These are phyloP conservation scores for Elsinoe necatrix DNA, from an alignment of 2,329 filamentous ascomycete species.

Conservation along the genomic window DNA sequence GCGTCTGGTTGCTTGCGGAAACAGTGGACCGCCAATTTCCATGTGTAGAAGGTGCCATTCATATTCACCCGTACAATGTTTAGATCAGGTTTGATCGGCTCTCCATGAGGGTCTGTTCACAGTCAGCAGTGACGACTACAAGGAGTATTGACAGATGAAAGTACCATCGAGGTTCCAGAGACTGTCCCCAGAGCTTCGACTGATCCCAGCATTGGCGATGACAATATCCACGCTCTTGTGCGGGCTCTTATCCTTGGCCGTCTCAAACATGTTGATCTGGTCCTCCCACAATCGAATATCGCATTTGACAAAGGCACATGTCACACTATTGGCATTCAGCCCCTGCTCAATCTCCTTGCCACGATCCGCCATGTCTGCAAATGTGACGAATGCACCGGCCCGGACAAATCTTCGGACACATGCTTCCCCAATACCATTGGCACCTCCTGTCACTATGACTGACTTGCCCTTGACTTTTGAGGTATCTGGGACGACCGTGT, in stretches of 20 bases:
- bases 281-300: constrained; percentile 27
- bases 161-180: constrained; percentile 18
- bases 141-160: too few relatives aligned
- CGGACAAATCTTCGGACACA: constrained; percentile 27
- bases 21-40: constrained; percentile 25
- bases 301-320: constrained; percentile 26
- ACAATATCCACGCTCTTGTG: constrained; percentile 24
- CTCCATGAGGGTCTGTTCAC: constrained; percentile 22
- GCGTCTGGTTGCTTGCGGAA: constrained; percentile 27
- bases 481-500: constrained; percentile 31
- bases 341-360: constrained; percentile 26
- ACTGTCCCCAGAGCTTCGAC: constrained; percentile 20
- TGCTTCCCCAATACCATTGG: constrained; percentile 31
- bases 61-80: constrained; percentile 20
- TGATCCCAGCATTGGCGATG: constrained; percentile 26
- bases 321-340: constrained; percentile 26
- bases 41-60: constrained; percentile 19
- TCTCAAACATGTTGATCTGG: constrained; percentile 26
- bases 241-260: constrained; percentile 21
- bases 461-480: constrained; percentile 36
- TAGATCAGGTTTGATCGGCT: constrained; percentile 22
- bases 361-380: constrained; percentile 27
- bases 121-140: not conserved
- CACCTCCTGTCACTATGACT: constrained; percentile 43
- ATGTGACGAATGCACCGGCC: constrained; percentile 29